Evolutionary conservation across 2,329 filamentous ascomycete species (phyloP), one percentile per base, ranked within the genome.

Genomic region (Orbilia oligospora): DNA sequence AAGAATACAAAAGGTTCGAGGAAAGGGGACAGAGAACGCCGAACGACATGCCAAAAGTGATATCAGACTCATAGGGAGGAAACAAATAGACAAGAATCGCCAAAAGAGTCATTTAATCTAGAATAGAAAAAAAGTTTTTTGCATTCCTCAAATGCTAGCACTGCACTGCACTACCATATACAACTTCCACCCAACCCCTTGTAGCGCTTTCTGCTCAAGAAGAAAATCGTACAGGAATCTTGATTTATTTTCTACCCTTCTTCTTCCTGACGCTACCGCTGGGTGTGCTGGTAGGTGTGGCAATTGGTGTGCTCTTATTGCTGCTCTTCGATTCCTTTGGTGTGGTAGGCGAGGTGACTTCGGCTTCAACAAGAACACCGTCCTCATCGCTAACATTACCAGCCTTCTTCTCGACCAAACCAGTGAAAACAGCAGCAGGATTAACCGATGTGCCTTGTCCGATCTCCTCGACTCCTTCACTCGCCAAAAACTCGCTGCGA

Each of bases 401-500:
- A 85, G 81, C 61, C 36, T 61, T 78, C 72, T 48, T 81, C 80
- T 56, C 55, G 8, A 71, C 30, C n/a, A 61, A 63, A 20, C 70
- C 58, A 9, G 67, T 83, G 82, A 70, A 80, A 84, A 85, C 85
- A 44, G 53, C 70, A n/a, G 70, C 66, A 6, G 63, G 68, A 22
- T 76, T 75, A 27, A 48, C 49, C 30, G 56, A 80, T 20, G 56
- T 63, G 20, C 41, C 38, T 56, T 84, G 78, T 84, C 84, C 14
- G 86, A 84, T 55, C 83, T 84, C 81, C 87, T 56, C 51, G 16
- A 78, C 85, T 78, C 88, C 87, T 80, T 88, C 85, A 65, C 87
- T 89, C 27, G 88, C 88, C 70, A 94, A 91, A 58, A 97, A 87
- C 86, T 97, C 94, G 85, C 92, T 93, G 89, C 91, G 82, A 96